phyloP scores from a whole-genome alignment of 768 basidiomycete genomes.

The Floccularia luteovirens region DNA sequence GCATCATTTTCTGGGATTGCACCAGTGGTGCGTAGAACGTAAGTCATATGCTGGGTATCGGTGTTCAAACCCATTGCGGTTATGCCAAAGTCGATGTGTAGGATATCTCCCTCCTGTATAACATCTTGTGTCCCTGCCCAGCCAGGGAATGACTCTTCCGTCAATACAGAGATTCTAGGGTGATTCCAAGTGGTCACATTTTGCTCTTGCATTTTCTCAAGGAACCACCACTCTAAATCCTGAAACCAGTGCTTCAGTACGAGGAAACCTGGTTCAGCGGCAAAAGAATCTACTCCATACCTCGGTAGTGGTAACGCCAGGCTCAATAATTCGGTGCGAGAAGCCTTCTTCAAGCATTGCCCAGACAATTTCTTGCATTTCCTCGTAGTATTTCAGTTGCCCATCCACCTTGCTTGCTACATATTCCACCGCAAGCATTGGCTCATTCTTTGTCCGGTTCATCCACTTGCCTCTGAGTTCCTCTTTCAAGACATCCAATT shows the following conservation, averaged over 20 bases:
- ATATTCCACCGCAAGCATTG: conserved; percentile 41
- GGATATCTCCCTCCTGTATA: conserved; percentile 39
- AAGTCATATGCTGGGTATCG: conserved; percentile 49
- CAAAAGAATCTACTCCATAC: conserved; percentile 13
- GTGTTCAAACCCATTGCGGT: conserved; percentile 48
- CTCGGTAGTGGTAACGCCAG: conserved; percentile 37
- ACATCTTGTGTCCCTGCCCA: conserved; percentile 30
- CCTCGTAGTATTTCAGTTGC: conserved; percentile 35
- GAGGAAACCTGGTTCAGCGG: not conserved
- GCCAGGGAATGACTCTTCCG: conserved; percentile 30
- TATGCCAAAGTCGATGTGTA: conserved; percentile 51
- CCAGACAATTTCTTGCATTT: conserved; percentile 44
- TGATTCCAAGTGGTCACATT: conserved; percentile 47
- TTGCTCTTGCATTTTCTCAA: conserved; percentile 38
- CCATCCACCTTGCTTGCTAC: conserved; percentile 31
- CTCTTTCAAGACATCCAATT: conserved; percentile 26
- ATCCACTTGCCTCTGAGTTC: conserved; percentile 36
- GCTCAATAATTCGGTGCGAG: conserved; percentile 29
- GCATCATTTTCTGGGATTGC: conserved; percentile 29
- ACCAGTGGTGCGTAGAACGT: conserved; percentile 32
- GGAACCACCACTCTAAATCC: conserved; percentile 51
- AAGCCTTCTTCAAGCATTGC: conserved; percentile 47
- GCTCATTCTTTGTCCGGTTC: conserved; percentile 26
- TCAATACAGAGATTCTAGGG: conserved; percentile 38
- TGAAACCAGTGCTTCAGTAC: conserved; percentile 8